Conservation (phyloP, 2,329 filamentous ascomycete species). For the Neonectria coccinea region DNA sequence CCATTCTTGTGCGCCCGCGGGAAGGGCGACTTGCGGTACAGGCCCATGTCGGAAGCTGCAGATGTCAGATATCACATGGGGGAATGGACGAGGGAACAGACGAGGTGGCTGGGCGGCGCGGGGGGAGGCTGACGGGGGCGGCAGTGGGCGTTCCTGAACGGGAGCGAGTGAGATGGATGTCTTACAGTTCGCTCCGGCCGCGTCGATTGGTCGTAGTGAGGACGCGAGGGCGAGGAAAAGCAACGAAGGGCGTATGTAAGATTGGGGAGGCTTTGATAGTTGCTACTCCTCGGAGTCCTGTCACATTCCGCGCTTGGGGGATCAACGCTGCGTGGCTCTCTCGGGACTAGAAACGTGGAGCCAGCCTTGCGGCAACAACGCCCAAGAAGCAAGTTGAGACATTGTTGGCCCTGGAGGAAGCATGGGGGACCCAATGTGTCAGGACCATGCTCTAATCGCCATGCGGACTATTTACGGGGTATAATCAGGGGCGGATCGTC, state of each 20-base stretch:
- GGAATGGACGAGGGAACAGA: neutral
- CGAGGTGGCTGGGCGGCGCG: slow-evolving; percentile 15
- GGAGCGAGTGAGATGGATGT: slow-evolving; percentile 11
- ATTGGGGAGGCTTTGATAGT: too few species aligned
- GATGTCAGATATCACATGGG: slow-evolving; percentile 46
- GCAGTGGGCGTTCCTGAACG: slow-evolving; percentile 6
- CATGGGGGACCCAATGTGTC: slow-evolving; percentile 10
- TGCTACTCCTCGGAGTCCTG: neutral
- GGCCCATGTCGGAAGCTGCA: slow-evolving; percentile 31
- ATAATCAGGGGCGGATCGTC: neutral
- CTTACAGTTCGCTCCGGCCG: slow-evolving; percentile 5
- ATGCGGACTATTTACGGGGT: neutral
- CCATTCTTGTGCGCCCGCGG: slow-evolving; percentile 17
- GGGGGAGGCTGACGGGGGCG: slow-evolving; percentile 21
- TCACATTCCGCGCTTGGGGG: slow-evolving; percentile 14
- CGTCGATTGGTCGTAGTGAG: slow-evolving; percentile 6
- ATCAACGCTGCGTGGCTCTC: slow-evolving; percentile 19
- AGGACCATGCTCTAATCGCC: slow-evolving; percentile 17
- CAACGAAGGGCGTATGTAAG: neutral
- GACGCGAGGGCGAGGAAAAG: slow-evolving; percentile 6
- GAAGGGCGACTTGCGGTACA: neutral
- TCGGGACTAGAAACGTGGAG: slow-evolving; percentile 14
- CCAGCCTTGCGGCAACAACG: slow-evolving; percentile 18
- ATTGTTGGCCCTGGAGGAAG: slow-evolving; percentile 11
- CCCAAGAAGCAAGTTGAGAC: slow-evolving; percentile 12